phyloP scores from a whole-genome alignment of 2,329 filamentous ascomycete genomes.

The Cercospora sesami region DNA sequence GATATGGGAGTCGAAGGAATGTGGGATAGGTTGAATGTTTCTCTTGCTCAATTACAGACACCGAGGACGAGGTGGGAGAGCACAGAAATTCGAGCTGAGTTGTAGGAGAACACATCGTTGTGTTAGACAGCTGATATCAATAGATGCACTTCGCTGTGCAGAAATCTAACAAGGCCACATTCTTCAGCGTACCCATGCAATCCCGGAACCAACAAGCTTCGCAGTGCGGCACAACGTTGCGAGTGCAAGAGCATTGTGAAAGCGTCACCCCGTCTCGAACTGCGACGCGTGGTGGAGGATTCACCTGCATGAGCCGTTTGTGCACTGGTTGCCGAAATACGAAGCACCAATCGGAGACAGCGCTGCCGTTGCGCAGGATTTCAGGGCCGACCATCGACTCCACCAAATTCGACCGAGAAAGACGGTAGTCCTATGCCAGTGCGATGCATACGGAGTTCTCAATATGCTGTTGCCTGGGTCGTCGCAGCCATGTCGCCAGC shows the following conservation, averaged over 20 bases:
- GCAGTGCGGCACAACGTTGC: background rate
- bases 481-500: background rate
- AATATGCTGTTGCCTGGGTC: background rate
- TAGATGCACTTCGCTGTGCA: background rate
- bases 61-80: background rate
- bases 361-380: background rate
- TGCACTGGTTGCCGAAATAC: background rate
- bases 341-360: background rate
- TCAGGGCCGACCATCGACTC: background rate
- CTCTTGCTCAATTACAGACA: background rate
- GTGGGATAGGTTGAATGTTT: background rate
- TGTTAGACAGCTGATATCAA: background rate
- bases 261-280: background rate
- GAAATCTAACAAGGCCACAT: background rate
- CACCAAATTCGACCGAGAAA: background rate
- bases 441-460: background rate
- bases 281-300: background rate
- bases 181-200: background rate
- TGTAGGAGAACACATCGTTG: background rate
- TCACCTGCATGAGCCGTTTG: background rate
- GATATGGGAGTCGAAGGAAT: slow-evolving; percentile 21
- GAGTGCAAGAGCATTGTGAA: too few species aligned
- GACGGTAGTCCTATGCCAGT: background rate
- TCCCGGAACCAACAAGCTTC: background rate
- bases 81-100: background rate